phyloP scores from a whole-genome alignment of 2,329 filamentous ascomycete genomes.

The Xylariaceae sp. region DNA sequence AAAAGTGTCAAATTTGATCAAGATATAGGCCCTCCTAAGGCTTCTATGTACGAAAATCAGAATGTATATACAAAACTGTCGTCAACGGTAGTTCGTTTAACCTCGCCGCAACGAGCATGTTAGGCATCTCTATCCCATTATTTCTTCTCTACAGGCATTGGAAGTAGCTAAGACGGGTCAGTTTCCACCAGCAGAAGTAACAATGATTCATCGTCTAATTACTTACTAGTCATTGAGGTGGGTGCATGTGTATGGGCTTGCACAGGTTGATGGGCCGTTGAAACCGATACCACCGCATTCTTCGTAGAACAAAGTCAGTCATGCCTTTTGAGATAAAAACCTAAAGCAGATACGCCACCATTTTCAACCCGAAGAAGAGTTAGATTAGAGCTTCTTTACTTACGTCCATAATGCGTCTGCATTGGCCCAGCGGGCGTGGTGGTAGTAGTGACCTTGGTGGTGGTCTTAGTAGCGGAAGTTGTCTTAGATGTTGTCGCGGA shows the following conservation, averaged over 20 bases:
- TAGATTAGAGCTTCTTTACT: no score
- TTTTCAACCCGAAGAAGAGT: no score
- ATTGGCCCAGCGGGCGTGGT: constrained; percentile 3
- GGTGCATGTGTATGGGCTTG: constrained; percentile 17
- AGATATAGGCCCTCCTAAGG: no score
- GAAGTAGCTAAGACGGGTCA: constrained; percentile 13
- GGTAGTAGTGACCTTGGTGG: constrained; percentile 1
- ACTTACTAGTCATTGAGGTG: constrained; percentile 24
- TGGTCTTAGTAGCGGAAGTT: not conserved
- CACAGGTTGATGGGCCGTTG: constrained; percentile 15
- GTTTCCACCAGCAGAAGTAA: not conserved
- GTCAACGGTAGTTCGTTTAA: not conserved
- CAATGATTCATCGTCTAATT: not conserved
- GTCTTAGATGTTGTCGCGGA: not conserved
- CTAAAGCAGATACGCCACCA: no score
- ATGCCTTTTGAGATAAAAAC: no score
- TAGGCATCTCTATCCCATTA: not conserved
- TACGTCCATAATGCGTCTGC: constrained; percentile 11
- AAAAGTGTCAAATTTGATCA: no score
- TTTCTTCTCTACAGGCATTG: constrained; percentile 15
- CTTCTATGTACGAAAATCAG: no score
- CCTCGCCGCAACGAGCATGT: not conserved
- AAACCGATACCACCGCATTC: constrained; percentile 21
- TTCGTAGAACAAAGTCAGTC: not conserved
- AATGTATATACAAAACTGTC: constrained; percentile 14